Evolutionary conservation across 1,139 yeast genomes (phyloP).

Genomic region (Hanseniaspora sp.): DNA sequence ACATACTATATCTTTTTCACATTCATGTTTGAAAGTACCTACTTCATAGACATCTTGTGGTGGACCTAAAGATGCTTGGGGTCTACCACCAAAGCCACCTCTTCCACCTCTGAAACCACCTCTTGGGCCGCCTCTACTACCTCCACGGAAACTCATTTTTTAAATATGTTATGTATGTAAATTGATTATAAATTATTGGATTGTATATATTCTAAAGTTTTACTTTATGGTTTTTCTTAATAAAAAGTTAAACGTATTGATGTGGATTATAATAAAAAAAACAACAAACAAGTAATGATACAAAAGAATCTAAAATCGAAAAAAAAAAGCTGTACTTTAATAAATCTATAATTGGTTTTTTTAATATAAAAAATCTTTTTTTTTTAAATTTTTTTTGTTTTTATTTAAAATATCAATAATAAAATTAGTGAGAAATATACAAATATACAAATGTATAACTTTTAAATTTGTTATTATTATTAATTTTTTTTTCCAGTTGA

Average conservation of each 20-base stretch:
- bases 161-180: constrained; percentile 1
- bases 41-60: constrained; percentile 90
- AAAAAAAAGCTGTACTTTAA: too few relatives aligned
- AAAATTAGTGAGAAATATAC: too few relatives aligned
- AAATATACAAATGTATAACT: too few relatives aligned
- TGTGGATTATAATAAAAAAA: too few relatives aligned
- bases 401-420: too few relatives aligned
- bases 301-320: too few relatives aligned
- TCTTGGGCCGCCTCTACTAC: constrained; percentile 32
- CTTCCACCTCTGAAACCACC: constrained; percentile 46
- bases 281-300: too few relatives aligned
- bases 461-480: too few relatives aligned
- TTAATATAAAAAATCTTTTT: too few relatives aligned
- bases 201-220: not conserved
- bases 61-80: constrained; percentile 38
- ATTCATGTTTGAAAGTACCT: constrained; percentile 85
- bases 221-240: not conserved
- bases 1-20: constrained; percentile 96
- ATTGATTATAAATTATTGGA: constrained; percentile 3
- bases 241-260: not conserved
- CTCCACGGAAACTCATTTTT: constrained; percentile 28
- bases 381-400: too few relatives aligned
- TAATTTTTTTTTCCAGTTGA: too few relatives aligned
- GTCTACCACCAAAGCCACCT: constrained; percentile 27
- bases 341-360: too few relatives aligned